Evolutionary conservation across 2,329 filamentous ascomycete genomes (phyloP), one percentile per base, ranked within the genome.

Genomic region (Scytalidium sp.): DNA sequence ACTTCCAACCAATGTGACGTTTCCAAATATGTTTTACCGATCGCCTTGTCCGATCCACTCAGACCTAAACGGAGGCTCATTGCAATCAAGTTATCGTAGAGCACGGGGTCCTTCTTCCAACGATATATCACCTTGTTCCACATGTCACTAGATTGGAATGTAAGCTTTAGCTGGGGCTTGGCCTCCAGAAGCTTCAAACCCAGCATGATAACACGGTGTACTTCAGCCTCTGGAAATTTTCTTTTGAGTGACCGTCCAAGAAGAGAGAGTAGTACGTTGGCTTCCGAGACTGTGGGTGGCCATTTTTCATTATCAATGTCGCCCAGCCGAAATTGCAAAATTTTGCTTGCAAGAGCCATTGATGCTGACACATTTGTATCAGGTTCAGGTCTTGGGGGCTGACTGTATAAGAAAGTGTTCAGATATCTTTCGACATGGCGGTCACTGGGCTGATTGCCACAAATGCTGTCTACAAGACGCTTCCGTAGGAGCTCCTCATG

Each of bases 271-370:
- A 54, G 27, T 13, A 56, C 22, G 11, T 50, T 23, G 20, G 49
- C 43, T 46, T 54, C 51, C 21, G 49, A 47, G 19, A 51, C 20
- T 11, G 9, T 23, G 27, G 29, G 9, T 2, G 46, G 46, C 46
- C 46, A 54, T n/a, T 41, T 45, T 32, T 52, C 32, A 39, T 51
- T 39, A 5, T 43, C 43, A 36, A 52, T 53, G 22, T 46, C 39
- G 17, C 39, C 27, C 29, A 54, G 29, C 2, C 46, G 44, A 45
- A 39, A 36, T 43, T 56, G 46, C 45, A 54, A 43, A n/a, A 53
- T 32, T 17, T 49, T 48, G n/a, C 23, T 49, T 15, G 54, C 36
- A 23, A 56, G 52, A 10, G 36, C 43, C 54, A 56, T 56, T n/a
- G 54, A 47, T 40, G 44, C 44, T 25, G 54, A 54, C 10, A 47